Evolutionary conservation across 2,329 filamentous ascomycete species (phyloP), one percentile per base, ranked within the genome.

Genomic region (Aureobasidium sp.): DNA sequence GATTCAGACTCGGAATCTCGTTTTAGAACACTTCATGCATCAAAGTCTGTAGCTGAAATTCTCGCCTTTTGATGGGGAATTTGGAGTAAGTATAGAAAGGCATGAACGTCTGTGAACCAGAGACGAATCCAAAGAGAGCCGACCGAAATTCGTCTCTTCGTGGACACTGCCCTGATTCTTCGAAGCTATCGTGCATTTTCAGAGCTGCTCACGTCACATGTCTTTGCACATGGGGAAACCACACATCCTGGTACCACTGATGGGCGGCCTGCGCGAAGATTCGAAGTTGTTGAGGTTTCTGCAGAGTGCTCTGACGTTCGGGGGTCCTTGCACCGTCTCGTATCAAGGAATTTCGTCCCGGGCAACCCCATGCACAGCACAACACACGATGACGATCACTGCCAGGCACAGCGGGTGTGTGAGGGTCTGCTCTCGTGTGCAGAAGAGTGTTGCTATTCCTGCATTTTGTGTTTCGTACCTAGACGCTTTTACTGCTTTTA

Each of bases 301-400:
- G 49, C 49, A 52, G 27, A 52, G 47, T 51, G 34, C 22, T 55
- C 20, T 55, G 51, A 55, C 51, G 51, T 55, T 42, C 22, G 51
- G 3, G 25, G 51, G 51, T 55, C 51, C 51, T 42, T 55, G 51
- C 41, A 14, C 20, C 20, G 39, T 34, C 53, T 57, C 53, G 53
- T 45, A 45, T 45, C 53, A 57, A 57, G 27, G 36, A 55, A 36
- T 45, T 57, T 45, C 20, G 36, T 42, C 36, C 51, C 51, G 37
- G 51, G 51, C 51, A 55, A 55, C 51, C 51, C 27, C 53, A 57
- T 57, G 53, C 53, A 57, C 39, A 44, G 53, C 53, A 41, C 36
- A 41, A 29, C 25, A 56, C 34, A 55, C 52, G 8, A 27, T 9
- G 52, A 42, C 27, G 53, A 47, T 57, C 53, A 25, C 41, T 57